Conservation (phyloP, 2,329 filamentous ascomycete genomes). For the Sarocladiaceae sp. region DNA sequence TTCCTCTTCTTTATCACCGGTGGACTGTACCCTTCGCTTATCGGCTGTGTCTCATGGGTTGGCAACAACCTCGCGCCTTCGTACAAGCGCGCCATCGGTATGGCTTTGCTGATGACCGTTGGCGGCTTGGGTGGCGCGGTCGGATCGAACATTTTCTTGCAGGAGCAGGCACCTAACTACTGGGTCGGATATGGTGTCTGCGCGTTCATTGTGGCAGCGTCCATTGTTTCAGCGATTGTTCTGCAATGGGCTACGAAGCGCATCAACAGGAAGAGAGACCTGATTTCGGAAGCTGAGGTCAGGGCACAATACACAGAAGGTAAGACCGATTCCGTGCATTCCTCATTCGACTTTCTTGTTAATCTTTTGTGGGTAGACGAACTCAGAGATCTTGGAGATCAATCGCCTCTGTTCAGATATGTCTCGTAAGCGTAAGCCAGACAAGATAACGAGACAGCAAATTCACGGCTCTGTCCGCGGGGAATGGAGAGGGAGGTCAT, state of each 20-base stretch:
- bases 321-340: neutral
- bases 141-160: conserved; percentile 13
- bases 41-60: conserved; percentile 15
- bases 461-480: no score
- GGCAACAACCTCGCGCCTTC: conserved; percentile 15
- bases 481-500: no score
- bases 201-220: conserved; percentile 6
- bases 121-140: conserved; percentile 12
- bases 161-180: conserved; percentile 11
- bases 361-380: conserved; percentile 8
- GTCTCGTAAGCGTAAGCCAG: neutral
- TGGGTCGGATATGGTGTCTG: conserved; percentile 12
- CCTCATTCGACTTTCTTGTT: neutral
- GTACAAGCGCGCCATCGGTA: conserved; percentile 14
- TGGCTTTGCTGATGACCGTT: conserved; percentile 14
- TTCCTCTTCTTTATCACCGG: conserved; percentile 20
- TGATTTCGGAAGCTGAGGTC: conserved; percentile 15
- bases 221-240: conserved; percentile 7
- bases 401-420: conserved; percentile 17
- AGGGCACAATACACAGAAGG: conserved; percentile 13
- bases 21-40: conserved; percentile 25
- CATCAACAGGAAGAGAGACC: conserved; percentile 18
- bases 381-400: conserved; percentile 16
- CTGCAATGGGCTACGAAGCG: conserved; percentile 1
- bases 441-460: neutral